Base-by-base conservation (phyloP, 768 basidiomycete genomes). In the Xerocomellus chrysenteron region DNA sequence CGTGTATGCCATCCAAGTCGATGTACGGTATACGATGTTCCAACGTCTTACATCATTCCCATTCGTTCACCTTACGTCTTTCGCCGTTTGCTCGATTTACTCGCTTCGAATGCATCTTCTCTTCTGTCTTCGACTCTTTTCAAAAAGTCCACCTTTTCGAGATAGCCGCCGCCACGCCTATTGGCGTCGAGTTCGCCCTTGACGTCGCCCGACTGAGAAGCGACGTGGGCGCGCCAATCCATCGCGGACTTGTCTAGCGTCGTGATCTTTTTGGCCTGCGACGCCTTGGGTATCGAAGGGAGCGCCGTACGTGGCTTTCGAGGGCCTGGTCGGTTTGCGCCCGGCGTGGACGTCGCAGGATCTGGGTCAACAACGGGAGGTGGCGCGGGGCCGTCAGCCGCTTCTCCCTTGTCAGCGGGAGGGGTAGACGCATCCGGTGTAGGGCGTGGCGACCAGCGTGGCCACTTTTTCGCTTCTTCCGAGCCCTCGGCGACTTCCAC, bases 231-330 rank as follows among this genome's bases (percentile, higher is more conserved):
- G 30, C 79, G 78, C 92, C 92, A 94, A 67, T 94, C 92, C 82
- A 94, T 84, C 13, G 87, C 84, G 0, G 89, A 91, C 69, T 93
- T 94, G 59, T 92, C 90, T 14, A 94, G 77, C 26, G 90, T 93
- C 24, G 88, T 85, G 9, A 94, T 77, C 71, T 89, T 93, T 68
- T 88, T 90, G 2, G 84, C 76, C 65, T 86, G 90, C 37, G 72
- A 74, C 1, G 71, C 59, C 13, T 74, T 74, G 0, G 87, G 87
- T 33, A 87, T 68, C 14, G 80, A 71, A 1, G 81, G 77, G 8
- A 92, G 76, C 3, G 75, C 70, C 0, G 77, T 78, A 65, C 84
- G 86, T 1, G 88, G 74, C 64, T 85, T 90, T 19, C 88, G 84
- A 13, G 88, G 85, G 1, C 87, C 86, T 3, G 82, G 81, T 28